These are phyloP conservation scores for Calonectria pteridis DNA, from an alignment of 2,329 filamentous ascomycete species.

Conservation along the genomic window DNA sequence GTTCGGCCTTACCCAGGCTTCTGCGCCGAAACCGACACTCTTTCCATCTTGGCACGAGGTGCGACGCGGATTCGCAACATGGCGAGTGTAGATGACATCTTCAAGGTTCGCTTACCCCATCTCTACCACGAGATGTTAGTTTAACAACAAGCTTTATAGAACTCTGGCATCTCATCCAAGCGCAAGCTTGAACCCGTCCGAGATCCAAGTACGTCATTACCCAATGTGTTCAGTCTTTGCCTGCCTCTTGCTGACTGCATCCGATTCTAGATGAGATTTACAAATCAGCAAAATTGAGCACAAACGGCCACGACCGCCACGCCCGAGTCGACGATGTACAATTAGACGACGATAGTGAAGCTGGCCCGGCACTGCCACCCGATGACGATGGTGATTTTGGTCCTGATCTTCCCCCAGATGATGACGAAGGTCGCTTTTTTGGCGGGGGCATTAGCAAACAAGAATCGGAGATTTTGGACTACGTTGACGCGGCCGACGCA, in stretches of 20 bases:
- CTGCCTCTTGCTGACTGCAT: slow-evolving; percentile 5
- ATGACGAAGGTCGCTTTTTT: slow-evolving; percentile 94
- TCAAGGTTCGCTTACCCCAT: slow-evolving; percentile 57
- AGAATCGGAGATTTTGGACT: slow-evolving; percentile 88
- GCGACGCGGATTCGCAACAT: slow-evolving; percentile 50
- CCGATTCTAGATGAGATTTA: slow-evolving; percentile 67
- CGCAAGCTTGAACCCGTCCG: slow-evolving; percentile 72
- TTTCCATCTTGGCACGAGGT: neutral
- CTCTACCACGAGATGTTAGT: neutral
- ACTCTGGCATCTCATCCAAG: slow-evolving; percentile 65
- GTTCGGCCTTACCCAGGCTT: neutral
- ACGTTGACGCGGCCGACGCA: slow-evolving; percentile 72
- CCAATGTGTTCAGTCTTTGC: neutral
- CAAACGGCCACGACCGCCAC: slow-evolving; percentile 60
- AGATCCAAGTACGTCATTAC: slow-evolving; percentile 69
- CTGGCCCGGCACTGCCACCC: slow-evolving; percentile 60
- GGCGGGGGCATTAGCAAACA: slow-evolving; percentile 88
- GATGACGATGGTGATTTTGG: slow-evolving; percentile 61
- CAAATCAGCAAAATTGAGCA: slow-evolving; percentile 69
- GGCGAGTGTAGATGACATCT: slow-evolving; percentile 71
- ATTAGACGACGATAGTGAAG: slow-evolving; percentile 66
- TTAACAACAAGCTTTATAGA: slow-evolving; percentile 39
- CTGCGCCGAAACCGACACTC: neutral
- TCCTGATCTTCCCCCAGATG: slow-evolving; percentile 60
- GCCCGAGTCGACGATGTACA: slow-evolving; percentile 56